Conservation (phyloP, 1,284 basidiomycete genomes). For the Ustilago trichophora region DNA sequence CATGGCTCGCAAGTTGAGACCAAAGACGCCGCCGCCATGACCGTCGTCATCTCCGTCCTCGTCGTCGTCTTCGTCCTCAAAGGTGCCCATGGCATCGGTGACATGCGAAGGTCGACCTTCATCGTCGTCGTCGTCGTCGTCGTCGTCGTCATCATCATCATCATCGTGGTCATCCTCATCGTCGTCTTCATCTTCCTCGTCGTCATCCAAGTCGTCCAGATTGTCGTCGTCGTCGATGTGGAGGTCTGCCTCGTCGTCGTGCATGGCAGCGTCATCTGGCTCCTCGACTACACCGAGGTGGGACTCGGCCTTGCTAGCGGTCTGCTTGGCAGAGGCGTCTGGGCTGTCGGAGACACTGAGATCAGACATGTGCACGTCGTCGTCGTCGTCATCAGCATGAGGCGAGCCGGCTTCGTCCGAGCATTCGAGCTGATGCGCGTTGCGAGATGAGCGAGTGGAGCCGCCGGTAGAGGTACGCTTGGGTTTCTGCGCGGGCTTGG, state of each 20-base stretch:
- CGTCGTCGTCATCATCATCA: slow-evolving; percentile 23
- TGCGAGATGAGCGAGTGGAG: slow-evolving; percentile 13
- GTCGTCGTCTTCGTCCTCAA: slow-evolving; percentile 37
- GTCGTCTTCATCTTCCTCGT: slow-evolving; percentile 10
- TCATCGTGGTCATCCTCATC: too few relatives aligned
- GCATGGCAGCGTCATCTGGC: neutral
- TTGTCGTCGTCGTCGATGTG: slow-evolving; percentile 18
- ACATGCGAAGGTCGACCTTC: slow-evolving; percentile 10
- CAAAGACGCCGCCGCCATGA: slow-evolving; percentile 47
- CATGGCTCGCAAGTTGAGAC: slow-evolving; percentile 58
- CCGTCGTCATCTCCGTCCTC: slow-evolving; percentile 24
- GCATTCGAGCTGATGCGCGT: slow-evolving; percentile 23
- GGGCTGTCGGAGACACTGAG: slow-evolving; percentile 4
- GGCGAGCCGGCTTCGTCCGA: slow-evolving; percentile 16
- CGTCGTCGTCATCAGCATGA: slow-evolving; percentile 6
- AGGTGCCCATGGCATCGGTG: slow-evolving; percentile 20
- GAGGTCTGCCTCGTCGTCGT: slow-evolving; percentile 4
- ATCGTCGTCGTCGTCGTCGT: slow-evolving; percentile 21
- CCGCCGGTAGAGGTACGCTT: slow-evolving; percentile 22
- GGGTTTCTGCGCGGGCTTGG: slow-evolving; percentile 13
- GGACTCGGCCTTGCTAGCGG: neutral
- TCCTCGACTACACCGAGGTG: slow-evolving; percentile 22
- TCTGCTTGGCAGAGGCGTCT: neutral
- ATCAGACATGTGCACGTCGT: slow-evolving; percentile 31
- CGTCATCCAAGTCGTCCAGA: slow-evolving; percentile 8